Evolutionary conservation across 1,284 basidiomycete species (phyloP), one percentile per base, ranked within the genome.

Genomic region (Tremellales sp.): DNA sequence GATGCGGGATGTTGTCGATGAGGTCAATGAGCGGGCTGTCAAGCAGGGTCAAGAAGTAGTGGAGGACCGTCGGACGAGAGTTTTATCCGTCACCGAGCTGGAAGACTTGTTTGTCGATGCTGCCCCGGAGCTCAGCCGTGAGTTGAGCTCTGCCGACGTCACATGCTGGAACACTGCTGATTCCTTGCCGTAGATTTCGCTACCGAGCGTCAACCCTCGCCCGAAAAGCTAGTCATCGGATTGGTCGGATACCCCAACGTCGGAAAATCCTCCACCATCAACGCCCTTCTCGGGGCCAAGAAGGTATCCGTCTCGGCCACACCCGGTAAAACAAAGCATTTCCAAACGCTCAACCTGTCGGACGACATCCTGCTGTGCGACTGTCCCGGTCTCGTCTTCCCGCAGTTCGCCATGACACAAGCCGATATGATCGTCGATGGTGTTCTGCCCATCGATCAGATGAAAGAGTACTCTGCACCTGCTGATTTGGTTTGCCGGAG

Each of bases 281-380:
- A 82, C 63, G 79, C 80, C 6, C 70, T 82, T 3, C 75, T 82
- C 24, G 80, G 80, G 15, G 72, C 78, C 40, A 97, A 97, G 78
- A 96, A 93, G 79, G 94, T 97, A 54, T 94, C 89, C 62, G 94
- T 97, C 7, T 97, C 93, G 2, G 84, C 92, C 0, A 98, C 94
- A 0, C 96, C 96, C 0, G 93, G 96, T 58, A 97, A 98, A 75
- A 99, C 96, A 25, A 99, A 99, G 71, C 96, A 98, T 75, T 97
- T 98, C 78, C 96, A 99, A 75, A 99, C 96, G 0, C 92, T 97
- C 56, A 83, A 92, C 58, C 81, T 98, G 23, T 92, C 92, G 0
- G 82, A 88, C 24, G 79, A 82, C 3, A 87, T 97, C 43, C 80
- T 89, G 12, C 81, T 99, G n/a, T 98, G 94, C 65, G 96, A 99